Percentiles rank a stretch among this genome's conserved stretches.
Conservation (phyloP, 2,329 filamentous ascomycete genomes). For the Didymella glomerata region DNA sequence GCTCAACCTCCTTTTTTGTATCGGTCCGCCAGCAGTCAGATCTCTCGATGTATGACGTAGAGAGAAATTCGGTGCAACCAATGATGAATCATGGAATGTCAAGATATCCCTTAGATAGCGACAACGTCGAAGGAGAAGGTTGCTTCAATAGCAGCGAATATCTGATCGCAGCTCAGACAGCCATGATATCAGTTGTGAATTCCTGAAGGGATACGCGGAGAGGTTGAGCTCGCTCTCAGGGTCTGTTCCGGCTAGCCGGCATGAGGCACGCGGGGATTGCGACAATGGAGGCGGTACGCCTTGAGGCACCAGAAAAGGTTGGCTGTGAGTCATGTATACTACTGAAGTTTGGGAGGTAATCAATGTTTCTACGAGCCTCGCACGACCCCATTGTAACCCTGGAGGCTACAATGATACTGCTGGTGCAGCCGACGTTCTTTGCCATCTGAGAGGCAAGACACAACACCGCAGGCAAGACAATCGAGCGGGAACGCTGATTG, state of each 20-base stretch:
- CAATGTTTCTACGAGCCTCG: too few relatives aligned
- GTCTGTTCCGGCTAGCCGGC: conserved; percentile 2
- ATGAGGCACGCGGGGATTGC: conserved; percentile 1
- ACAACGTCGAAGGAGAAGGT: neutral
- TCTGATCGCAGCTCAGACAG: neutral
- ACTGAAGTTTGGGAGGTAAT: too few relatives aligned
- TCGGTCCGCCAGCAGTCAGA: neutral
- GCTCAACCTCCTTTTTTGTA: neutral
- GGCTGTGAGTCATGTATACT: too few relatives aligned
- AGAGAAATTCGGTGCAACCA: neutral
- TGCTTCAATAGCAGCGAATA: neutral
- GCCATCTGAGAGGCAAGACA: neutral
- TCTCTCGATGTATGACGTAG: conserved; percentile 9
- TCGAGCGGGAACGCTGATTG: neutral
- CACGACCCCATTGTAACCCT: too few relatives aligned
- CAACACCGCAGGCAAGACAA: neutral
- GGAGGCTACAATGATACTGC: too few relatives aligned
- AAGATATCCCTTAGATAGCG: neutral
- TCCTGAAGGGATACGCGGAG: neutral
- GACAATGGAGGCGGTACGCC: neutral
- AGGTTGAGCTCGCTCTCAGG: neutral
- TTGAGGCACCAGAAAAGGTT: too few relatives aligned
- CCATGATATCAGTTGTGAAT: conserved; percentile 11
- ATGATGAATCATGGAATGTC: conserved; percentile 7
- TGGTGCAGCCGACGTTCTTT: too few relatives aligned